Base-by-base conservation (phyloP, 176 grass and related monocot species). In the Rhynchospora tenuis region DNA sequence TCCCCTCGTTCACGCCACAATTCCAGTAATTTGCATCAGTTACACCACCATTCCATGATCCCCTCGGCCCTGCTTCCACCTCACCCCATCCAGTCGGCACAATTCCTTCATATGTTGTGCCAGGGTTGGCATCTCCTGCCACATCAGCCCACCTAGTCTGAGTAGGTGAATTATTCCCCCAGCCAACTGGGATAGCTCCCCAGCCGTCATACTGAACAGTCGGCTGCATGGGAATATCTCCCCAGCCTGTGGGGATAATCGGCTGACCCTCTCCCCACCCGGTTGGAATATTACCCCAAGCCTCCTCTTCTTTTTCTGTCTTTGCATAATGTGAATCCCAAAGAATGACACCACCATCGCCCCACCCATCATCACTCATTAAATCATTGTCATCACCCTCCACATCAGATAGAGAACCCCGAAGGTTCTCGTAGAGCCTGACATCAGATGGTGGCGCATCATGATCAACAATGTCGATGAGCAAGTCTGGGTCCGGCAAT, bases 71-170 rank as follows among this genome's bases (percentile, higher is more conserved):
- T 38, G 33, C 62, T n/a, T 82, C 80, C 2, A 27, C 42, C 7
- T 68, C 80, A 10, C 80, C 80, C 80, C 80, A 82, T 0, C 80
- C 80, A 46, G 80, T 82, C 2, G 80, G 61, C 26, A 82, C 43
- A 17, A 82, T 82, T 23, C 52, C 23, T 81, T 31, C 10, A 24
- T 81, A 59, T 16, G 58, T 81, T 4, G 31, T 15, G 23, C 5
- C 46, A 7, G 20, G 70, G n/a, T 74, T 38, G 0, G 1, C 24
- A 38, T 80, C 77, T 12, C 16, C 57, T 59, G 77, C 38, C 28
- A 59, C 2, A 8, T 60, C 28, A 13, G 9, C 77, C 77, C 77
- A 80, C 55, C 54, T 2, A 4, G 54, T 80, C 43, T 26, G 54
- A 80, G 33, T 80, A 57, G 44, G 54, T 4, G 42, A 81, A 57